Percentiles rank a stretch among this genome's conserved stretches.
Evolutionary conservation across 1,284 basidiomycete genomes (phyloP).

Genomic region (Ceratorhiza oryzae-sativae): DNA sequence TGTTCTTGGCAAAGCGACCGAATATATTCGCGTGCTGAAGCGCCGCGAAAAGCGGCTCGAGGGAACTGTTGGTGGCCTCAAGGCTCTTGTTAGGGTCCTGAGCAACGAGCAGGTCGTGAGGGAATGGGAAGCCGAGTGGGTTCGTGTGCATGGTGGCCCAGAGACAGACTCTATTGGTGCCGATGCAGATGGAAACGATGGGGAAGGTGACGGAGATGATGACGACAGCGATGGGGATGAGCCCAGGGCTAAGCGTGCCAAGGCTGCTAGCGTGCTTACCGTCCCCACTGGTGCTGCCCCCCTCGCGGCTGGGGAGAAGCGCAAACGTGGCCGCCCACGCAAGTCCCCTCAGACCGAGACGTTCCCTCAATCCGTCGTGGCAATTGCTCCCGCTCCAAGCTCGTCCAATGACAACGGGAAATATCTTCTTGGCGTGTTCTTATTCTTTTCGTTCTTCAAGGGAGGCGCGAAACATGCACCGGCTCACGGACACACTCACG

Average conservation of each 20-base stretch:
- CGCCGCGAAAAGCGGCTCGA: conserved; percentile 72
- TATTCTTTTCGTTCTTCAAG: conserved; percentile 44
- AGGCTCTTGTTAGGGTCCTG: conserved; percentile 67
- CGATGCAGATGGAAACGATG: conserved; percentile 55
- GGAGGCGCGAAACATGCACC: conserved; percentile 21
- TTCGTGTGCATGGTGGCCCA: conserved; percentile 63
- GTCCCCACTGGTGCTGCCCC: conserved; percentile 20
- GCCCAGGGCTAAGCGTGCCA: conserved; percentile 39
- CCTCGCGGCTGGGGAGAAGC: conserved; percentile 55
- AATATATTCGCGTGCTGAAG: conserved; percentile 82
- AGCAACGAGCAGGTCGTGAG: conserved; percentile 61
- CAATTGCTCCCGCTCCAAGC: conserved; percentile 23
- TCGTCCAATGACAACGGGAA: conserved; percentile 28
- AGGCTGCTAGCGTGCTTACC: conserved; percentile 10
- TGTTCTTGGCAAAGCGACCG: conserved; percentile 80
- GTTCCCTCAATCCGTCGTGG: conserved; percentile 41
- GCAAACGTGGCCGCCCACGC: conserved; percentile 78
- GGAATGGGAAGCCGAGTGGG: conserved; percentile 78
- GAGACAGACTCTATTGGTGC: conserved; percentile 66
- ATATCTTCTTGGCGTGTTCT: conserved; percentile 43
- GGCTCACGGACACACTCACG: conserved; percentile 26
- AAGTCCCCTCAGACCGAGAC: conserved; percentile 56
- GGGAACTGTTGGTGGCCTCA: conserved; percentile 73
- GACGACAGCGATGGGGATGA: conserved; percentile 61
- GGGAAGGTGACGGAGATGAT: conserved; percentile 58